Percentiles rank a stretch among this genome's conserved stretches.
phyloP scores from a whole-genome alignment of 164 flowering plant species.

The Vitis riparia region DNA sequence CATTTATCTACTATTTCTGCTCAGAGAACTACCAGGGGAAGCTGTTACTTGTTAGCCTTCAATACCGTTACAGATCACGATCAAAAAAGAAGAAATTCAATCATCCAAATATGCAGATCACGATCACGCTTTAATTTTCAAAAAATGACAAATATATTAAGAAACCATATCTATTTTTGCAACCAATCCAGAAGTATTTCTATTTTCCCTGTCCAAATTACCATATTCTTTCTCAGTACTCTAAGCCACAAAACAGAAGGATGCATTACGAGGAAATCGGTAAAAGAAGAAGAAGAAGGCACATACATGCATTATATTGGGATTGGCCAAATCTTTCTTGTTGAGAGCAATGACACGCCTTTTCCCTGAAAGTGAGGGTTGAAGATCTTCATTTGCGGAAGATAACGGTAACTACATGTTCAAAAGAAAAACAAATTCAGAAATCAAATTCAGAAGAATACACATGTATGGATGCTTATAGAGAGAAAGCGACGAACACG shows the following conservation, averaged over 20 bases:
- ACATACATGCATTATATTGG: slow-evolving; percentile 76
- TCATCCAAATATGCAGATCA: too few species aligned
- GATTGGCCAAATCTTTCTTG: slow-evolving; percentile 90
- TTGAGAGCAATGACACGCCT: slow-evolving; percentile 84
- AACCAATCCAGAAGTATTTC: too few species aligned
- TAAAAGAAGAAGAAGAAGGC: neutral
- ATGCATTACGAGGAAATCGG: neutral
- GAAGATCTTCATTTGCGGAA: slow-evolving; percentile 78
- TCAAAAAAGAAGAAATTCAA: neutral
- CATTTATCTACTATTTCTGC: too few species aligned
- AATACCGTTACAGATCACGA: neutral
- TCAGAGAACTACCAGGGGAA: too few species aligned
- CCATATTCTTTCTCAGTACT: too few species aligned
- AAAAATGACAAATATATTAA: too few species aligned
- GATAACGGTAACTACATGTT: slow-evolving; percentile 75
- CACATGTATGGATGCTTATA: neutral
- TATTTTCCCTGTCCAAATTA: too few species aligned
- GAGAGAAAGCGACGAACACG: slow-evolving; percentile 48
- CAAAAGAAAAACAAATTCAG: neutral
- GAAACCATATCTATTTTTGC: too few species aligned
- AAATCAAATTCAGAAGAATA: neutral
- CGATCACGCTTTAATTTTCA: too few species aligned
- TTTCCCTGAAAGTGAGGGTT: slow-evolving; percentile 61
- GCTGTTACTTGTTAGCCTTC: too few species aligned
- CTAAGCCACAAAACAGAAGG: neutral